Percentiles rank a stretch among this genome's conserved stretches.
These are phyloP conservation scores for Pseudozyma thailandica DNA, from an alignment of 1,284 basidiomycete genomes.

Conservation along the genomic window DNA sequence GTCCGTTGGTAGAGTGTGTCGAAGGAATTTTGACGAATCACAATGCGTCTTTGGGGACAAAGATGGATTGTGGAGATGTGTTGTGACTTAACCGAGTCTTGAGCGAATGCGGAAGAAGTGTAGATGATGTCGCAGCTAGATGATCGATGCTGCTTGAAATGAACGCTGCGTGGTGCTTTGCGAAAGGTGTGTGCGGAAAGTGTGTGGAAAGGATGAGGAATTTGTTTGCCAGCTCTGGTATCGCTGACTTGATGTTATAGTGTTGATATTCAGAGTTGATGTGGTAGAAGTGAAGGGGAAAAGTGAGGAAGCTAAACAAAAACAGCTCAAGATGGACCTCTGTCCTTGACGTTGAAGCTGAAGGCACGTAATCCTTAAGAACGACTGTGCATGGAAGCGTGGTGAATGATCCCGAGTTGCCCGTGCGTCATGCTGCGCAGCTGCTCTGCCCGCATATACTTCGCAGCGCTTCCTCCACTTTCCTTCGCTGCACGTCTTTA, in stretches of 20 bases:
- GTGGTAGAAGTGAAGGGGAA: not conserved
- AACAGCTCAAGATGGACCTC: not conserved
- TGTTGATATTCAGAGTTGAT: too few species aligned
- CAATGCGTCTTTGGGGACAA: not conserved
- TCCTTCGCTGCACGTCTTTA: constrained; percentile 18
- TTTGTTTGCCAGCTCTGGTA: too few species aligned
- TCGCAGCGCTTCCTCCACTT: constrained; percentile 34
- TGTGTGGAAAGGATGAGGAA: not conserved
- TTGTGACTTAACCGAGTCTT: too few species aligned
- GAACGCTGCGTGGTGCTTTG: too few species aligned
- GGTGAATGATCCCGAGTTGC: constrained; percentile 5
- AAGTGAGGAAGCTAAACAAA: not conserved
- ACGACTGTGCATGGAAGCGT: constrained; percentile 6
- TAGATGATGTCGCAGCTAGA: not conserved
- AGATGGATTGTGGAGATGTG: not conserved
- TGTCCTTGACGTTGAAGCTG: not conserved
- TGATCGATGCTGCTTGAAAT: too few species aligned
- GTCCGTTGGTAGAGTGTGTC: not conserved
- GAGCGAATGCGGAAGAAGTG: too few species aligned
- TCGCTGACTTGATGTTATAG: too few species aligned
- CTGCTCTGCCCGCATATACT: not conserved
- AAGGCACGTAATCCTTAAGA: not conserved
- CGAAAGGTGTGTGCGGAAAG: not conserved
- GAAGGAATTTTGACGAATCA: constrained; percentile 16
- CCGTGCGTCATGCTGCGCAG: constrained; percentile 20